Evolutionary conservation across 1,284 basidiomycete species (phyloP).

Genomic region (Ustilago xerochloae): DNA sequence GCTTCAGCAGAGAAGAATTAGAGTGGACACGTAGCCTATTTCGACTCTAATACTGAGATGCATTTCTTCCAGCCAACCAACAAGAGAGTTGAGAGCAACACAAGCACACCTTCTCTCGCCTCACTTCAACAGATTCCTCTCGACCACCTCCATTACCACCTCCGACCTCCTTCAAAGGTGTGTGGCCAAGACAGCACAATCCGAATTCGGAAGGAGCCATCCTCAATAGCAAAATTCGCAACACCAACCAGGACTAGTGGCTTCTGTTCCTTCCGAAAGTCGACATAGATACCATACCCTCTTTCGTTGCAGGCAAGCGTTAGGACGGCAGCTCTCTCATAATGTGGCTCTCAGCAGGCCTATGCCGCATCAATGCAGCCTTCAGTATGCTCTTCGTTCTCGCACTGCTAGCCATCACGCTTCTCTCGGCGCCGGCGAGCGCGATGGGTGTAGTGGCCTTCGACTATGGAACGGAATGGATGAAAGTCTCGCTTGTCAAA

Average conservation of each 20-base stretch:
- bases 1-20: constrained; percentile 3
- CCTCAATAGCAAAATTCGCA: no score
- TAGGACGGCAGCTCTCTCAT: constrained; percentile 5
- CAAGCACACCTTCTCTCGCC: background rate
- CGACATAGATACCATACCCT: background rate
- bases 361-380: constrained; percentile 8
- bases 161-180: no score
- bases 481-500: constrained; percentile 92
- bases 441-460: constrained; percentile 66
- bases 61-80: constrained; percentile 29
- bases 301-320: background rate
- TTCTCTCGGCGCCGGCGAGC: constrained; percentile 20
- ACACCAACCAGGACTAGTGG: no score
- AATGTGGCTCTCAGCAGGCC: constrained; percentile 23
- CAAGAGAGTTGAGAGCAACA: constrained; percentile 16
- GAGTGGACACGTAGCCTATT: constrained; percentile 36
- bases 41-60: no score
- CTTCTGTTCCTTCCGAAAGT: no score
- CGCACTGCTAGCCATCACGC: constrained; percentile 24
- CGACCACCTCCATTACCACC: no score
- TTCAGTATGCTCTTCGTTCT: constrained; percentile 30
- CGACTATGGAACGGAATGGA: constrained; percentile 68
- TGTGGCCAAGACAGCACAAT: no score
- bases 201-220: no score
- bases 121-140: background rate